These are phyloP conservation scores for Grosmannia serpens DNA, from an alignment of 2,329 filamentous ascomycete species.

Conservation along the genomic window DNA sequence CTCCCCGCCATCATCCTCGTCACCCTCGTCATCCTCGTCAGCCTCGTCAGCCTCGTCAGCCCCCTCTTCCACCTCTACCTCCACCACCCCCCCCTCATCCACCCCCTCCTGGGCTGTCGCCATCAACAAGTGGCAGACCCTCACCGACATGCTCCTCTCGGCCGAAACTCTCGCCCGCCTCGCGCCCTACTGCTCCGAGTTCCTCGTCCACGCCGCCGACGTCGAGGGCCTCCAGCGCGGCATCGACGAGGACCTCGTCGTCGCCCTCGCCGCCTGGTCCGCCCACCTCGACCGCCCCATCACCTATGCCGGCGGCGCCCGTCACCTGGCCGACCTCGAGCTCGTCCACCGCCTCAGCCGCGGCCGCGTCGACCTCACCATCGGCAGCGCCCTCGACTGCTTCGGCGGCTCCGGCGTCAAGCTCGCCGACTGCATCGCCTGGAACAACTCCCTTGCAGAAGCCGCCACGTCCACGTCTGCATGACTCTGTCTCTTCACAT, in stretches of 20 bases:
- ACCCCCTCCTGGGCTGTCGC: slow-evolving; percentile 69
- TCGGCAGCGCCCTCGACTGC: slow-evolving; percentile 90
- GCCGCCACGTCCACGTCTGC: neutral
- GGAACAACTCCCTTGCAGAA: slow-evolving; percentile 48
- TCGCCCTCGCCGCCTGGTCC: slow-evolving; percentile 71
- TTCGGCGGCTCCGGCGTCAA: slow-evolving; percentile 83
- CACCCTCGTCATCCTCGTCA: neutral
- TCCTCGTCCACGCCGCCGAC: slow-evolving; percentile 93
- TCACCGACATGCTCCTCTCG: slow-evolving; percentile 83
- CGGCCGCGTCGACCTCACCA: slow-evolving; percentile 83
- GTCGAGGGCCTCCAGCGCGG: slow-evolving; percentile 89
- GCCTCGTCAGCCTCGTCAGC: neutral
- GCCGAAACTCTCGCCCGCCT: slow-evolving; percentile 68
- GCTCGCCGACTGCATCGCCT: slow-evolving; percentile 79
- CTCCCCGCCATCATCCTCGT: neutral
- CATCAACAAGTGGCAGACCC: slow-evolving; percentile 98
- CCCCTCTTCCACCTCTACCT: too few relatives aligned
- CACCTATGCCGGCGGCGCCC: slow-evolving; percentile 92
- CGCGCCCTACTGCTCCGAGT: slow-evolving; percentile 90
- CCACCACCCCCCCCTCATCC: neutral
- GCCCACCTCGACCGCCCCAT: slow-evolving; percentile 56
- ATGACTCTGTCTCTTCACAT: too few relatives aligned
- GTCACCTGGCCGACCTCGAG: slow-evolving; percentile 70
- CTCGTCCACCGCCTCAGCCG: slow-evolving; percentile 66
- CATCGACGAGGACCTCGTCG: slow-evolving; percentile 76